Evolutionary conservation across 1,284 basidiomycete species (phyloP).

Genomic region (Ustilago tritici): DNA sequence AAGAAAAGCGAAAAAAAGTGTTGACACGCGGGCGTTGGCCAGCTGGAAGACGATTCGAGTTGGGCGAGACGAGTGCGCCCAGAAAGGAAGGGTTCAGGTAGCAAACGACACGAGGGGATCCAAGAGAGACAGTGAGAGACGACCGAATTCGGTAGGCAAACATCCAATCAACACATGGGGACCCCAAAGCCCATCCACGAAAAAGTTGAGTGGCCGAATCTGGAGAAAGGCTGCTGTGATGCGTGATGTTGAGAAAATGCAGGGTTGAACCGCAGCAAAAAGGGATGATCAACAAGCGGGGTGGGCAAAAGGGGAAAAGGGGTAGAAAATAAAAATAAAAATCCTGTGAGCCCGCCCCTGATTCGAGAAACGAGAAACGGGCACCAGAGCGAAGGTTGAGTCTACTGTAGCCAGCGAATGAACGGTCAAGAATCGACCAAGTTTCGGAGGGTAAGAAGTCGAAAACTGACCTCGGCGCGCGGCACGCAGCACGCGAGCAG

Average conservation of each 20-base stretch:
- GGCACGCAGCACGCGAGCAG: background rate
- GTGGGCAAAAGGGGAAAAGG: conserved; percentile 5
- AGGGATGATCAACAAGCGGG: conserved; percentile 11
- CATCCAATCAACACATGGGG: conserved; percentile 40
- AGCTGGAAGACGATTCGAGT: background rate
- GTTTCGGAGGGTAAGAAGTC: conserved; percentile 10
- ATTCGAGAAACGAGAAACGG: background rate
- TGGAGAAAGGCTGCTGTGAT: conserved; percentile 19
- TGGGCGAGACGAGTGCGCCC: background rate
- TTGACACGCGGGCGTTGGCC: background rate
- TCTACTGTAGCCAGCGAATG: background rate
- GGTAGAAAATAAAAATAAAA: background rate
- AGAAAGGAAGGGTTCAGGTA: conserved; percentile 5
- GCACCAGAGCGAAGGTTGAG: background rate
- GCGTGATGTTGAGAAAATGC: no score
- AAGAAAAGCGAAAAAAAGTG: background rate
- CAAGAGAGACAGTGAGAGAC: background rate
- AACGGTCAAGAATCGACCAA: conserved; percentile 19
- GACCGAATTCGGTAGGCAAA: conserved; percentile 16
- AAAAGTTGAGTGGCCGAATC: conserved; percentile 17
- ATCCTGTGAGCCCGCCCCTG: conserved; percentile 1
- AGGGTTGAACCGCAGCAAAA: no score
- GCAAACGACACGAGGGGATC: background rate
- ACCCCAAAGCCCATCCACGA: conserved; percentile 17
- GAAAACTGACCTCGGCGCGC: background rate